A percentile compares a stretch with the other conserved stretches of the same genome.
phyloP scores from a whole-genome alignment of 2,329 filamentous ascomycete species.

The Trichoderma sp. region DNA sequence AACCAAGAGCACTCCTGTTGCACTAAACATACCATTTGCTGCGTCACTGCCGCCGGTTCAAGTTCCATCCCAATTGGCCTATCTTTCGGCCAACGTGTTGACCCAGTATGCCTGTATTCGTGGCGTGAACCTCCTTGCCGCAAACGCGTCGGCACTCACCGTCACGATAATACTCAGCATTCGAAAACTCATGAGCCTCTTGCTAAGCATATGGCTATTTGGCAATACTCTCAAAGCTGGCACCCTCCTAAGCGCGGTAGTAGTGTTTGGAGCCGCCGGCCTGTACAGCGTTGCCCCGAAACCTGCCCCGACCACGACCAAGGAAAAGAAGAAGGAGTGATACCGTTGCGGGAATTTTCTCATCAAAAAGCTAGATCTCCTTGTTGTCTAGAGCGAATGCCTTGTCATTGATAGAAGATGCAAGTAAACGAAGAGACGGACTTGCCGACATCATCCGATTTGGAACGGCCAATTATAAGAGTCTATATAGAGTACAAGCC shows the following conservation, averaged over 20 bases:
- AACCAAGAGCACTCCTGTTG: slow-evolving; percentile 59
- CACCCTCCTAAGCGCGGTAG: slow-evolving; percentile 74
- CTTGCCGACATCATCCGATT: not conserved
- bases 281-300: slow-evolving; percentile 76
- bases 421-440: not conserved
- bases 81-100: slow-evolving; percentile 71
- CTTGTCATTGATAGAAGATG: not conserved
- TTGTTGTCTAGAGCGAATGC: not conserved
- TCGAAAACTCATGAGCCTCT: slow-evolving; percentile 84
- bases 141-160: slow-evolving; percentile 84
- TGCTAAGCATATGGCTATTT: slow-evolving; percentile 92
- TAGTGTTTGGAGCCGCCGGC: slow-evolving; percentile 90
- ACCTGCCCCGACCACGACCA: slow-evolving; percentile 20
- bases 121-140: slow-evolving; percentile 90
- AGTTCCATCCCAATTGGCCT: slow-evolving; percentile 68
- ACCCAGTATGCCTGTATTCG: slow-evolving; percentile 95
- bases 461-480: not conserved
- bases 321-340: slow-evolving; percentile 17
- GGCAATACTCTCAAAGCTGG: slow-evolving; percentile 76
- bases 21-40: slow-evolving; percentile 26
- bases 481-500: not conserved
- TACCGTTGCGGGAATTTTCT: not conserved
- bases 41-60: slow-evolving; percentile 5
- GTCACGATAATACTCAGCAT: slow-evolving; percentile 97
- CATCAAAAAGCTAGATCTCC: too few relatives aligned